Conservation (phyloP, 106 monocot species). For the Hemerocallis citrina region DNA sequence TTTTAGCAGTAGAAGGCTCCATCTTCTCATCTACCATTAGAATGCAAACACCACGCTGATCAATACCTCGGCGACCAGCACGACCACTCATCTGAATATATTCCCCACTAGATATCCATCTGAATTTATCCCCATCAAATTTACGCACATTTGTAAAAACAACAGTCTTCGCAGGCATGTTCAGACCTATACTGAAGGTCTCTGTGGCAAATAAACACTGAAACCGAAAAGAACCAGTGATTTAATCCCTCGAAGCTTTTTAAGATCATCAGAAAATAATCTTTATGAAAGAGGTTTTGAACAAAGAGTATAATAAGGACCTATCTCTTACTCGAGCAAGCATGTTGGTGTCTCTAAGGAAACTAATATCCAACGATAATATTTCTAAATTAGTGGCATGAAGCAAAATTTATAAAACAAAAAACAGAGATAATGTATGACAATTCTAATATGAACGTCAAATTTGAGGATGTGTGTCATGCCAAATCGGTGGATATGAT, state of each 20-base stretch:
- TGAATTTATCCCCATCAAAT: constrained; percentile 97
- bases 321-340: neutral
- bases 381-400: neutral
- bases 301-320: neutral
- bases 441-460: neutral
- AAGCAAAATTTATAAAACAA: neutral
- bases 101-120: constrained; percentile 95
- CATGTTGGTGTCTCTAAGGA: neutral
- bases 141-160: constrained; percentile 96
- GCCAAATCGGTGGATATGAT: no score
- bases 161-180: constrained; percentile 99
- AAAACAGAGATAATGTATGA: neutral
- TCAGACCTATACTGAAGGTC: constrained; percentile 96
- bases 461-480: neutral
- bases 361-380: neutral
- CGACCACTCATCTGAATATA: constrained; percentile 99
- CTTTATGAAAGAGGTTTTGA: neutral
- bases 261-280: neutral
- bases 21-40: constrained; percentile 98
- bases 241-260: neutral
- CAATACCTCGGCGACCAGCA: constrained; percentile 96
- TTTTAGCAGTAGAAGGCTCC: constrained; percentile 97
- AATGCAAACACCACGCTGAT: constrained; percentile 92
- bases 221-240: constrained; percentile 6
- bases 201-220: constrained; percentile 99